phyloP scores from a whole-genome alignment of 2,329 filamentous ascomycete genomes.

The Cercospora brassicicola region DNA sequence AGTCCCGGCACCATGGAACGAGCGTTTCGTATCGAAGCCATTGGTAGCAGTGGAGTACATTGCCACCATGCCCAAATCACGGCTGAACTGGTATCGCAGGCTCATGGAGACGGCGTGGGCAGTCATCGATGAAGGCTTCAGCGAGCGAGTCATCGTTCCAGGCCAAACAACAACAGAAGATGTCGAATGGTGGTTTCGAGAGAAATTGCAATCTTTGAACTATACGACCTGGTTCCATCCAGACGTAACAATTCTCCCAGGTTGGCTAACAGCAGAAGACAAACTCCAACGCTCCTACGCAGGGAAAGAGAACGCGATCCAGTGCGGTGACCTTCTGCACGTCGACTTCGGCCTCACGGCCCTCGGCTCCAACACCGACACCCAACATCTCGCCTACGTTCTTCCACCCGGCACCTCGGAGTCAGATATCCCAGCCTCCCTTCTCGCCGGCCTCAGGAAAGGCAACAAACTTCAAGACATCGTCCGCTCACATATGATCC shows the following conservation, averaged over 20 bases:
- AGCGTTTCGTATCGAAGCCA: constrained; percentile 18
- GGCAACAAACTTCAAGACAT: constrained; percentile 28
- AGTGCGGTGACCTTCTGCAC: constrained; percentile 24
- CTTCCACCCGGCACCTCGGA: constrained; percentile 16
- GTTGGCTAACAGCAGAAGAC: neutral
- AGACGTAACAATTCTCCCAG: constrained; percentile 19
- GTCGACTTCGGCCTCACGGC: constrained; percentile 29
- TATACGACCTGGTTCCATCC: constrained; percentile 30
- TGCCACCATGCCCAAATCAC: constrained; percentile 22
- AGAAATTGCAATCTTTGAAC: constrained; percentile 25
- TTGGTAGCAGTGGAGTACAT: constrained; percentile 27
- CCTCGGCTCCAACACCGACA: constrained; percentile 27
- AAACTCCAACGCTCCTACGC: neutral
- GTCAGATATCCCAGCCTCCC: constrained; percentile 18
- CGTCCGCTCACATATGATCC: constrained; percentile 21
- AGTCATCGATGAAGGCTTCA: constrained; percentile 25
- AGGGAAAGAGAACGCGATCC: constrained; percentile 1
- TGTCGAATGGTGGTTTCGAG: constrained; percentile 29
- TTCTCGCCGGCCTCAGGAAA: constrained; percentile 19
- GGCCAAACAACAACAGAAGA: constrained; percentile 23
- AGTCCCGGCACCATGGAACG: constrained; percentile 17
- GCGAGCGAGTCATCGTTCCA: constrained; percentile 19
- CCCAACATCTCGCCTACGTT: constrained; percentile 29
- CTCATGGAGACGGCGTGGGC: constrained; percentile 27
- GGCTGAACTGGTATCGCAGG: constrained; percentile 24